Conservation (phyloP, 2,329 filamentous ascomycete species). For the Penicillium expansum region DNA sequence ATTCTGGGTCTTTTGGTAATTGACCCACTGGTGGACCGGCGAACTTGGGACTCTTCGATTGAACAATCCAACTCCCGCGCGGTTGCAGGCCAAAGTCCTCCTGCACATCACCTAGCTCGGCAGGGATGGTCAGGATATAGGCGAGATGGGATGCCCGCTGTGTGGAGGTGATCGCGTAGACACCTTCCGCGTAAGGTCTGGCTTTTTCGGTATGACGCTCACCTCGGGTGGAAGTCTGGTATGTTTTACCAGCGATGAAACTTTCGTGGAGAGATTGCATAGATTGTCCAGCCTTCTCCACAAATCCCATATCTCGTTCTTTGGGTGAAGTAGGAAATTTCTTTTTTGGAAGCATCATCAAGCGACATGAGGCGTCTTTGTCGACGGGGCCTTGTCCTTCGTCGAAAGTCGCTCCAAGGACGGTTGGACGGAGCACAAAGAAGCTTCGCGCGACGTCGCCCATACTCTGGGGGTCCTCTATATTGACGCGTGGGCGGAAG, state of each 20-base stretch:
- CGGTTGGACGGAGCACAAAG: conserved; percentile 73
- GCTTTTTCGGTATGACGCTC: conserved; percentile 66
- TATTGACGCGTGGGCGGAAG: conserved; percentile 71
- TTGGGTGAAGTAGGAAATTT: conserved; percentile 65
- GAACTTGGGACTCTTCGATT: conserved; percentile 74
- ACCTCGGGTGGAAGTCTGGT: conserved; percentile 73
- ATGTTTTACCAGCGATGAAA: conserved; percentile 66
- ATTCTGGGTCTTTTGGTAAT: conserved; percentile 65
- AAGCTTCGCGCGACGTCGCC: conserved; percentile 74
- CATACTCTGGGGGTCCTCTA: conserved; percentile 66
- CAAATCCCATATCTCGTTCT: conserved; percentile 77
- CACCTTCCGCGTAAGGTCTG: conserved; percentile 75
- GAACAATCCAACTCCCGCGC: conserved; percentile 74
- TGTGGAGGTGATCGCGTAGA: conserved; percentile 76
- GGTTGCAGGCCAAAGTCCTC: conserved; percentile 68
- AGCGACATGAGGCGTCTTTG: conserved; percentile 61
- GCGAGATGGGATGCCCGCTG: conserved; percentile 71
- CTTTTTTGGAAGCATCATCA: conserved; percentile 82
- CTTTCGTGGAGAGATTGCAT: conserved; percentile 69
- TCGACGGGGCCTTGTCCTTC: conserved; percentile 51
- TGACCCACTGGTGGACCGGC: conserved; percentile 62
- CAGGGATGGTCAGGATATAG: conserved; percentile 75
- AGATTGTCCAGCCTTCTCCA: conserved; percentile 68
- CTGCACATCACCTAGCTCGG: conserved; percentile 68
- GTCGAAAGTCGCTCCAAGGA: conserved; percentile 65